These are phyloP conservation scores for Solanum virginianum DNA, from an alignment of 257 asterid genomes.

Conservation along the genomic window DNA sequence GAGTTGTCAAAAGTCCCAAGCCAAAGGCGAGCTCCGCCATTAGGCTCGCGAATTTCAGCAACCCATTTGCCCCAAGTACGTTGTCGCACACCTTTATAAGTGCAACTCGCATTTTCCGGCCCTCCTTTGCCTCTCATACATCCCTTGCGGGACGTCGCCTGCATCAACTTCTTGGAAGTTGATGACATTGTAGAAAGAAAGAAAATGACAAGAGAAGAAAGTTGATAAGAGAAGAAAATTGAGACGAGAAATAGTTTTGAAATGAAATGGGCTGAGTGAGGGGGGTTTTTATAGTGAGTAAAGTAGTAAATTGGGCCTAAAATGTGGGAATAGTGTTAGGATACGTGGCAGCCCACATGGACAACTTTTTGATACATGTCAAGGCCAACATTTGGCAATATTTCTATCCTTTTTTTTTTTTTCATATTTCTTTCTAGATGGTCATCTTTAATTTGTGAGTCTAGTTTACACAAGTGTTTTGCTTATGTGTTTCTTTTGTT, in stretches of 20 bases:
- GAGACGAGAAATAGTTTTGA: not conserved
- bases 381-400: conserved; percentile 10
- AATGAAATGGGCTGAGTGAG: not conserved
- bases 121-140: conserved; percentile 93
- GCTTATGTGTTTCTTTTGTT: not conserved
- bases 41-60: conserved; percentile 80
- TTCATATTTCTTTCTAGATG: not conserved
- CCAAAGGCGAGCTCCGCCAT: conserved; percentile 72
- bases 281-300: not conserved
- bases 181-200: not conserved
- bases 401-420: not conserved
- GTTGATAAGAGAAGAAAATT: not conserved
- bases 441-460: not conserved
- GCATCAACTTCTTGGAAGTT: conserved; percentile 8
- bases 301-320: not conserved
- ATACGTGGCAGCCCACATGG: conserved; percentile 37
- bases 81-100: conserved; percentile 73
- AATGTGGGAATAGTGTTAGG: not conserved
- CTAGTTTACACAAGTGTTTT: not conserved
- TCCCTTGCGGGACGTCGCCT: conserved; percentile 60
- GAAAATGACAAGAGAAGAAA: not conserved
- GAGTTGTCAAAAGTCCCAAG: conserved; percentile 77
- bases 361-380: conserved; percentile 36
- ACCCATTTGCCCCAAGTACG: conserved; percentile 97
- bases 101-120: conserved; percentile 66